Base-by-base conservation (phyloP, 768 basidiomycete species). In the Chalciporus pseudorubinellus region DNA sequence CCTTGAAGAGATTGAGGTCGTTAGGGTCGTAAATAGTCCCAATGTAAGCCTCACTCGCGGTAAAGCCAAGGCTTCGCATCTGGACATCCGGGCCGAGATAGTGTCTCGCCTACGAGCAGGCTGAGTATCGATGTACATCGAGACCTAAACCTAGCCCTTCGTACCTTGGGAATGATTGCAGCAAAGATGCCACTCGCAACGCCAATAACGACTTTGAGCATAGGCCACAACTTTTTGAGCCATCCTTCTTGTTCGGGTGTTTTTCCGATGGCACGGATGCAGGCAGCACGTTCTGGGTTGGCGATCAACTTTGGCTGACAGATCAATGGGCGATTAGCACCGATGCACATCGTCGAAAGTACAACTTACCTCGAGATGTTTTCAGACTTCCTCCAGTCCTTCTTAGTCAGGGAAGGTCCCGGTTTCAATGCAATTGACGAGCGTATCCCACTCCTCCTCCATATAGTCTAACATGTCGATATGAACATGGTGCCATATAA, bases 401-500 rank as follows among this genome's bases (percentile, higher is more conserved):
- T 65, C 55, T 46, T 47, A 50, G 18, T 64, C 40, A 1, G 59
- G 64, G 6, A 66, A 16, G 16, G 28, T 28, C 3, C 61, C 59
- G 0, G 48, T 62, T 41, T 55, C 51, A 9, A 66, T 28, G 45
- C 40, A 33, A 12, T 46, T 10, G 9, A 66, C 29, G 24, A 58
- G 51, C 5, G 16, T 36, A 21, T 62, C 50, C 64, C 58, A 58
- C 28, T 58, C 60, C n/a, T 62, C 50, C 18, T 60, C 63, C 44
- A 63, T 55, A 39, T 48, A 46, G 13, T 59, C 45, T n/a, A 55
- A 46, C 52, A 65, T 58, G 24, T 66, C 64, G 1, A 66, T n/a
- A 66, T 7, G 13, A 64, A 60, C 2, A 56, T 44, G 22, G 51
- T 60, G 9, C 48, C 50, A 42, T 55, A 65, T 3, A 63, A 21